phyloP scores from a whole-genome alignment of 306 rosid genomes.

The Lathyrus sativus region DNA sequence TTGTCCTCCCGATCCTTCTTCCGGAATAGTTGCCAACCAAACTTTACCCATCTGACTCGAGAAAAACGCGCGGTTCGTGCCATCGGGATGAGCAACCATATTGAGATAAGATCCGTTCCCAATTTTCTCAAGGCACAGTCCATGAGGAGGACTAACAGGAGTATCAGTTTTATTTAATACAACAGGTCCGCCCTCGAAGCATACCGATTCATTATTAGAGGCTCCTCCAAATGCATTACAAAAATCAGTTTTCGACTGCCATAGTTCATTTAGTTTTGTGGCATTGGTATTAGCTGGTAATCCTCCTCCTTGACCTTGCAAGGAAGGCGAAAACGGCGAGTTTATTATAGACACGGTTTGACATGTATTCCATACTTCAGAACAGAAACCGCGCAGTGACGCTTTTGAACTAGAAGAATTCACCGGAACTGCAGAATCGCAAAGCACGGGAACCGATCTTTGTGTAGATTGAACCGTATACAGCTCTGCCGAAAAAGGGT shows the following conservation, averaged over 20 bases:
- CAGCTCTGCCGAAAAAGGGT: conserved; percentile 82
- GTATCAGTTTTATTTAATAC: conserved; percentile 49
- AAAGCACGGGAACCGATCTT: conserved; percentile 77
- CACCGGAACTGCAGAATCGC: conserved; percentile 68
- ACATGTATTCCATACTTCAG: conserved; percentile 81
- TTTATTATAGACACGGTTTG: conserved; percentile 65
- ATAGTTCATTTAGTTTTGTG: conserved; percentile 60
- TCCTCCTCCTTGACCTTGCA: conserved; percentile 63
- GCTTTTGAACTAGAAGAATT: conserved; percentile 74
- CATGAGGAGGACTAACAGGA: conserved; percentile 56
- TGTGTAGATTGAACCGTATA: conserved; percentile 54
- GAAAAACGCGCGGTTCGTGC: conserved; percentile 89
- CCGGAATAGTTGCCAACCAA: conserved; percentile 83
- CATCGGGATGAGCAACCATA: conserved; percentile 95
- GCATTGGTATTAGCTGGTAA: conserved; percentile 45
- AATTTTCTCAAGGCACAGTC: conserved; percentile 91
- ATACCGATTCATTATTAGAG: conserved; percentile 60
- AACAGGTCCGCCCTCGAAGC: conserved; percentile 80
- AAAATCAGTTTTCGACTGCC: conserved; percentile 82
- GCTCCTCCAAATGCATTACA: conserved; percentile 82
- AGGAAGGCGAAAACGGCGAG: conserved; percentile 83
- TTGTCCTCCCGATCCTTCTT: conserved; percentile 64
- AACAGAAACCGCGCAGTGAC: conserved; percentile 57
- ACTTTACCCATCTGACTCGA: conserved; percentile 73
- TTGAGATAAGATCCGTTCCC: conserved; percentile 88